phyloP scores from a whole-genome alignment of 2,329 filamentous ascomycete species.

The Didymellaceae sp. region DNA sequence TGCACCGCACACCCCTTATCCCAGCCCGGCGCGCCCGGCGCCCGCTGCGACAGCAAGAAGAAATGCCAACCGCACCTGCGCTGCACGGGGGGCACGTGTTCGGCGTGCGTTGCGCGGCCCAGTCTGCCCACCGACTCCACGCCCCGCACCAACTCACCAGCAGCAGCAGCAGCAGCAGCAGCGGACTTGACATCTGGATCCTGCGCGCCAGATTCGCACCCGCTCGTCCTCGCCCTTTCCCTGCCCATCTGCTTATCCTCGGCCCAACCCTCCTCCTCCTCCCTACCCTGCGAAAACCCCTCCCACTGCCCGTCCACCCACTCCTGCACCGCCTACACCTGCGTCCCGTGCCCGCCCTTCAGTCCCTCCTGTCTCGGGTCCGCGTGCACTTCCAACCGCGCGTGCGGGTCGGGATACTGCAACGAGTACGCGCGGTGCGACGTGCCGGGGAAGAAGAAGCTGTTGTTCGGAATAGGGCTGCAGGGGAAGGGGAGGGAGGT shows the following conservation, averaged over 20 bases:
- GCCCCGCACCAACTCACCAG: neutral
- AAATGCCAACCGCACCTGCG: constrained; percentile 36
- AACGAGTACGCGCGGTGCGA: constrained; percentile 40
- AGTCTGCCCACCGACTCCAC: neutral
- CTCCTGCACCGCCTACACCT: constrained; percentile 5
- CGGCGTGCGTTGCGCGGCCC: constrained; percentile 19
- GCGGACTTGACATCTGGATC: neutral
- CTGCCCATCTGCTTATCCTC: neutral
- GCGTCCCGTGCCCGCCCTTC: neutral
- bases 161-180: neutral
- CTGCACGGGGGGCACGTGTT: constrained; percentile 34
- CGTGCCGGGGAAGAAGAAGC: constrained; percentile 32
- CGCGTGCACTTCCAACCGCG: constrained; percentile 33
- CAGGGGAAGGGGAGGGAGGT: constrained; percentile 20
- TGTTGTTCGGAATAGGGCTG: constrained; percentile 29
- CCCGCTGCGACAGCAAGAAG: constrained; percentile 37
- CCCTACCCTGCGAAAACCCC: neutral
- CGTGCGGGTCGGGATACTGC: constrained; percentile 44
- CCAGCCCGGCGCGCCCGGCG: constrained; percentile 37
- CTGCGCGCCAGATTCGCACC: too few relatives aligned
- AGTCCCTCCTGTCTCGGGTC: constrained; percentile 9
- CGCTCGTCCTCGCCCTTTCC: neutral
- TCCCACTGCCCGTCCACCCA: neutral
- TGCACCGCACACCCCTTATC: constrained; percentile 27
- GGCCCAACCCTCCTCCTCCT: neutral